phyloP scores from a whole-genome alignment of 371 early-diverging fungal genomes.

The Rhizopus sp. region DNA sequence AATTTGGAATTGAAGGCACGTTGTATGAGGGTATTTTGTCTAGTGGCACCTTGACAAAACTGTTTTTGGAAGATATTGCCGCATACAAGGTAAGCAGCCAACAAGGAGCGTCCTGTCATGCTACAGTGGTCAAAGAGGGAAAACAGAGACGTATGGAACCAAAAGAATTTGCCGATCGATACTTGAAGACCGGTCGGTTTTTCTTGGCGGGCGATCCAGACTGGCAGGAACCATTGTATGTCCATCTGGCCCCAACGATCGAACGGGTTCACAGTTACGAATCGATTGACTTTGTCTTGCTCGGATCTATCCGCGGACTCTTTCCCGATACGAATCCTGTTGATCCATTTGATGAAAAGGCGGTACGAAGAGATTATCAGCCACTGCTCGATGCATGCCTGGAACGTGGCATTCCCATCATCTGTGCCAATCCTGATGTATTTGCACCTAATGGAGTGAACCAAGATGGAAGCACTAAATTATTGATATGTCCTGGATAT shows the following conservation, averaged over 20 bases:
- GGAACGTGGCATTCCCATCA: conserved; percentile 28
- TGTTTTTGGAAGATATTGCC: conserved; percentile 30
- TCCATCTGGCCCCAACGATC: conserved; percentile 24
- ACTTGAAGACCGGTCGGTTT: conserved; percentile 37
- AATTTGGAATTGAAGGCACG: conserved; percentile 27
- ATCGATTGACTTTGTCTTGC: conserved; percentile 42
- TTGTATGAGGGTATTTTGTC: conserved; percentile 39
- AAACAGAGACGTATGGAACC: conserved; percentile 22
- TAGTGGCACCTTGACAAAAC: conserved; percentile 40
- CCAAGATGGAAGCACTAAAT: conserved; percentile 28
- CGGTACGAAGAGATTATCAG: conserved; percentile 32
- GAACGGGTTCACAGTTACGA: conserved; percentile 25
- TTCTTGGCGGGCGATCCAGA: conserved; percentile 36
- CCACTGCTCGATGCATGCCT: conserved; percentile 29
- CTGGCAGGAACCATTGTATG: conserved; percentile 42
- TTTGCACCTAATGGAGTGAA: conserved; percentile 43
- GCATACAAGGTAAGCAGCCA: conserved; percentile 9
- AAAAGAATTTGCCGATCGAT: conserved; percentile 20
- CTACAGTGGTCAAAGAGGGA: conserved; percentile 17
- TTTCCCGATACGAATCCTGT: conserved; percentile 18
- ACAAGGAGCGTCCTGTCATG: conserved; percentile 16
- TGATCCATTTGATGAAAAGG: conserved; percentile 25
- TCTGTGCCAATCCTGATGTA: conserved; percentile 52
- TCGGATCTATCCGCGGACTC: conserved; percentile 31
- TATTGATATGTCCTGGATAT: conserved; percentile 43